Evolutionary conservation across 2,329 filamentous ascomycete genomes (phyloP).

Genomic region (Incumbomyces delicatus): DNA sequence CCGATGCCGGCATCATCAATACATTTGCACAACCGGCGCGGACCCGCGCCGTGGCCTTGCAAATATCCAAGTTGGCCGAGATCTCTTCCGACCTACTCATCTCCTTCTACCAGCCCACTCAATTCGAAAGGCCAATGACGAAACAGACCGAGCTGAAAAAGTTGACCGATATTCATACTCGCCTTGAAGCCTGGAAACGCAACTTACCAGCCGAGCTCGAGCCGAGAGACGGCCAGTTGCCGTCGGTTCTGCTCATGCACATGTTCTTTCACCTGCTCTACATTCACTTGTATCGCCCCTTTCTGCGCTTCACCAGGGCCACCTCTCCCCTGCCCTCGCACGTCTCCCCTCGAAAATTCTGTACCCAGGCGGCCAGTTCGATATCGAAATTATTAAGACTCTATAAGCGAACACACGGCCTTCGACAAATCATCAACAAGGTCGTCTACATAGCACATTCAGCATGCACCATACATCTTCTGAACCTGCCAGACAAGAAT

Average conservation of each 20-base stretch:
- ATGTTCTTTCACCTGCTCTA: constrained; percentile 97
- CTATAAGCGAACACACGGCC: constrained; percentile 83
- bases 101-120: constrained; percentile 78
- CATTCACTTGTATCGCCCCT: constrained; percentile 90
- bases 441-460: constrained; percentile 93
- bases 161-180: constrained; percentile 79
- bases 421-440: constrained; percentile 92
- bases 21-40: constrained; percentile 68
- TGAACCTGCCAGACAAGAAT: constrained; percentile 88
- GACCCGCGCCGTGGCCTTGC: constrained; percentile 70
- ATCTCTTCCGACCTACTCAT: constrained; percentile 85
- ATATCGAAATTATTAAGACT: constrained; percentile 91
- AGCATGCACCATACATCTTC: constrained; percentile 85
- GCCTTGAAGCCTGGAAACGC: constrained; percentile 81
- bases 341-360: constrained; percentile 82
- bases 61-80: constrained; percentile 76
- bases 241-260: constrained; percentile 74
- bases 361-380: constrained; percentile 76
- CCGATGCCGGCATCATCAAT: constrained; percentile 67
- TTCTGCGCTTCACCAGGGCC: constrained; percentile 76
- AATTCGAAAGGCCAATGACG: constrained; percentile 52
- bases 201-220: constrained; percentile 78
- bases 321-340: constrained; percentile 76
- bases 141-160: constrained; percentile 84
- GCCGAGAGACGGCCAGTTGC: constrained; percentile 77